A percentile compares a stretch with the other conserved stretches of the same genome.
These are phyloP conservation scores for Naganishia kalamii DNA, from an alignment of 768 basidiomycete species.

Conservation along the genomic window DNA sequence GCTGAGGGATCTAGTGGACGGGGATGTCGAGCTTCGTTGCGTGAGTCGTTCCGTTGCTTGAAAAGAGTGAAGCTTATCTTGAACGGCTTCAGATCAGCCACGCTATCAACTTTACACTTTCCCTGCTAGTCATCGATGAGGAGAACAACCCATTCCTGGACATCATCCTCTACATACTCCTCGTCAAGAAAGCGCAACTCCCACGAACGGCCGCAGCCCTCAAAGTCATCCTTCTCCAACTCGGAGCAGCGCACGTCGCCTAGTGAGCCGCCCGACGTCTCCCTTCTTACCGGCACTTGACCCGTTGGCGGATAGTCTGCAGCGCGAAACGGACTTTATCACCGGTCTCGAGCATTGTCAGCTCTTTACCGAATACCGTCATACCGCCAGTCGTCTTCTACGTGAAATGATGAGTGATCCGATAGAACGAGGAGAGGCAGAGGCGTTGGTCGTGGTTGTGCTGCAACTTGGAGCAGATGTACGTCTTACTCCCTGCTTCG, in stretches of 20 bases:
- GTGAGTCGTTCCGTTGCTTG: background rate
- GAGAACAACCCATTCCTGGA: background rate
- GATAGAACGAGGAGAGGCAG: background rate
- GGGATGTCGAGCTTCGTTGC: background rate
- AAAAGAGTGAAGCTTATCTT: background rate
- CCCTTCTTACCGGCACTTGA: background rate
- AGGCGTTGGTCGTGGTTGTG: background rate
- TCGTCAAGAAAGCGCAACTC: background rate
- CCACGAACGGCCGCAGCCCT: background rate
- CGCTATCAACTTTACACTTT: slow-evolving; percentile 1
- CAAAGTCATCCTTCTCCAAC: background rate
- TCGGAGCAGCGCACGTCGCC: slow-evolving; percentile 1
- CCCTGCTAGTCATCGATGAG: slow-evolving; percentile 2
- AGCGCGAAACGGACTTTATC: background rate
- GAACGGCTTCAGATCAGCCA: background rate
- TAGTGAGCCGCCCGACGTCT: background rate
- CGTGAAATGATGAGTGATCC: background rate
- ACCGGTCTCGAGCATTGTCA: slow-evolving; percentile 9
- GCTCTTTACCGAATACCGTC: background rate
- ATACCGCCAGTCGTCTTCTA: background rate
- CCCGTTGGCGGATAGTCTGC: background rate
- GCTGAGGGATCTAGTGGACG: background rate
- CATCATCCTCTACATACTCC: background rate
- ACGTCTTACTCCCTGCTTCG: background rate
- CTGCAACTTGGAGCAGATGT: slow-evolving; percentile 8